Evolutionary conservation across 2,329 filamentous ascomycete genomes (phyloP).

Genomic region (Scedosporium boydii): DNA sequence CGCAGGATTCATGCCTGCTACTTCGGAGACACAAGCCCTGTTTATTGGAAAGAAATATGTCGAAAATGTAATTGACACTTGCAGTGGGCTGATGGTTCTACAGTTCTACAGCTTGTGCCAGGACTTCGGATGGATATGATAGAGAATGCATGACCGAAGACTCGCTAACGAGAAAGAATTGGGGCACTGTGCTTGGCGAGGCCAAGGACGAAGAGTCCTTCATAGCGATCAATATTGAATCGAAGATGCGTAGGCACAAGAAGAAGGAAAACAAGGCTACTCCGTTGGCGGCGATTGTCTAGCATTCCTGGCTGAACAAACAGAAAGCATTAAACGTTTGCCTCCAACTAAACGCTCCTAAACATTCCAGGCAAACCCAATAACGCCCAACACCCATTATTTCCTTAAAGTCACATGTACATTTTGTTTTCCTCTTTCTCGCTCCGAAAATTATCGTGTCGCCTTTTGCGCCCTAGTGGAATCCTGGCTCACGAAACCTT

Average conservation of each 20-base stretch:
- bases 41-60: too few species aligned
- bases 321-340: not conserved
- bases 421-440: not conserved
- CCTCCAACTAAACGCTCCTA: not conserved
- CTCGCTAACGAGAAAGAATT: too few species aligned
- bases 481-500: constrained; percentile 19
- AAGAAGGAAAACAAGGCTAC: not conserved
- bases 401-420: not conserved
- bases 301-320: not conserved
- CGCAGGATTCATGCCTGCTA: too few species aligned
- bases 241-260: not conserved
- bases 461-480: constrained; percentile 10
- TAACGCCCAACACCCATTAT: not conserved
- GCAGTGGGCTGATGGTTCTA: too few species aligned
- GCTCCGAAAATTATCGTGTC: not conserved
- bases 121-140: too few species aligned
- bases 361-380: not conserved
- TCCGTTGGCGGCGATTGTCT: not conserved
- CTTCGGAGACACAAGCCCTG: too few species aligned
- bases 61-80: too few species aligned
- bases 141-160: too few species aligned
- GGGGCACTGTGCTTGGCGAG: too few species aligned
- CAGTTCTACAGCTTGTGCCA: too few species aligned
- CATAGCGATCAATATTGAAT: not conserved
- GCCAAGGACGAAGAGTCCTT: too few species aligned